Percentiles rank a stretch among this genome's conserved stretches.
These are phyloP conservation scores for Phytophthora pseudosyringae DNA, from an alignment of 352 stramenopile genomes.

Conservation along the genomic window DNA sequence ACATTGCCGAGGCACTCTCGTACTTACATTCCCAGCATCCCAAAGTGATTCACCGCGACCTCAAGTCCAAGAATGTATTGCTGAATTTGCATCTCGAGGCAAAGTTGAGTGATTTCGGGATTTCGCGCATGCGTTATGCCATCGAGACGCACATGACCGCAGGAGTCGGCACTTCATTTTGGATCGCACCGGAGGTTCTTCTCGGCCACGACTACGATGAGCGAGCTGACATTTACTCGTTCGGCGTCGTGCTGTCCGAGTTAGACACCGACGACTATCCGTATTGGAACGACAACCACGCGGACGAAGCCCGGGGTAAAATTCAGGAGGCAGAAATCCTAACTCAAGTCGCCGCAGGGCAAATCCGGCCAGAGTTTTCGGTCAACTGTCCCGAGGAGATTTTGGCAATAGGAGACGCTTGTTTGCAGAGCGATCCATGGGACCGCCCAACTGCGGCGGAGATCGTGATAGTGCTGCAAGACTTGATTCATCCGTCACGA, in stretches of 20 bases:
- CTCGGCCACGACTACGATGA: constrained; percentile 56
- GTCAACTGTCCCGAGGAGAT: constrained; percentile 46
- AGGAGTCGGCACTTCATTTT: constrained; percentile 59
- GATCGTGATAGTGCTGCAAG: constrained; percentile 48
- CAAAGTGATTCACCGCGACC: constrained; percentile 57
- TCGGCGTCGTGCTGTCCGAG: constrained; percentile 54
- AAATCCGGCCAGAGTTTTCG: constrained; percentile 52
- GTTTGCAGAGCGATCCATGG: constrained; percentile 49
- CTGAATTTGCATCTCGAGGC: constrained; percentile 51
- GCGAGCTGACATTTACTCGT: constrained; percentile 56
- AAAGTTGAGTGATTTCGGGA: constrained; percentile 77
- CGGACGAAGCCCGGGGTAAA: constrained; percentile 30
- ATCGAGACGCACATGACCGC: constrained; percentile 61
- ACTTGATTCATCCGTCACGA: constrained; percentile 40
- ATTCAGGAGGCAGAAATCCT: constrained; percentile 61
- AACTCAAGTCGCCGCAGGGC: constrained; percentile 47
- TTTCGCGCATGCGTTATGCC: constrained; percentile 51
- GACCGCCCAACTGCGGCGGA: constrained; percentile 57
- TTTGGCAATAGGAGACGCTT: constrained; percentile 47
- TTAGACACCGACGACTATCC: constrained; percentile 64
- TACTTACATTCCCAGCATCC: constrained; percentile 68
- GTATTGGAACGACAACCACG: constrained; percentile 56
- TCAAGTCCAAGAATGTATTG: constrained; percentile 56
- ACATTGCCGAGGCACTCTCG: constrained; percentile 60
- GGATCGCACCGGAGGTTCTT: constrained; percentile 71